These are phyloP conservation scores for Dactylorhiza incarnata DNA, from an alignment of 106 monocot species.

Conservation along the genomic window DNA sequence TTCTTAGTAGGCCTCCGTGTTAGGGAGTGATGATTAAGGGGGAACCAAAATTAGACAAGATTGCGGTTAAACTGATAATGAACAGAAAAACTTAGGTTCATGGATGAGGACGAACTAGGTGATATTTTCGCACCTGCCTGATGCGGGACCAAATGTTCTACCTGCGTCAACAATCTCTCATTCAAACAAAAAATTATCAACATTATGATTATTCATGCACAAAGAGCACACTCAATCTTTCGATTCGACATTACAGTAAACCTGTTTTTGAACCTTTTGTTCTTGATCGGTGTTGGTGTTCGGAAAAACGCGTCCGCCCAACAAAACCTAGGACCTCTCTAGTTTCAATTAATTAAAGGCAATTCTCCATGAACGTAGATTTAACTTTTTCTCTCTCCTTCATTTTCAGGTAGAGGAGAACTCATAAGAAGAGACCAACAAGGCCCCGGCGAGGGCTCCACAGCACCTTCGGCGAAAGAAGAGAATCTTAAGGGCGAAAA, in stretches of 20 bases:
- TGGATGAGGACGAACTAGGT: too few species aligned
- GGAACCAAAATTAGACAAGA: neutral
- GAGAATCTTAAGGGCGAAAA: constrained; percentile 21
- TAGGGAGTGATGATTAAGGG: neutral
- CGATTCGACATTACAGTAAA: neutral
- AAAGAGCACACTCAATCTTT: neutral
- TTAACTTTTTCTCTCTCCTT: neutral
- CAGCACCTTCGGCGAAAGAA: constrained; percentile 1
- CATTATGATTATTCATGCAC: too few species aligned
- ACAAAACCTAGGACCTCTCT: neutral
- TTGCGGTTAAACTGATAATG: neutral
- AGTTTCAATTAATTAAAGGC: neutral
- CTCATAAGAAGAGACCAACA: constrained; percentile 5
- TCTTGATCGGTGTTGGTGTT: too few species aligned
- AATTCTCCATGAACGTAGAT: neutral
- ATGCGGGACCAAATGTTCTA: too few species aligned
- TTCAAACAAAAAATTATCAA: too few species aligned
- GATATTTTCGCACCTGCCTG: too few species aligned
- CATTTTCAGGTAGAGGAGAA: constrained; percentile 32
- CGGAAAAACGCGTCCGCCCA: neutral
- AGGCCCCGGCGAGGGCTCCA: neutral
- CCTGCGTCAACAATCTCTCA: too few species aligned
- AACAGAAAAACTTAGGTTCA: too few species aligned
- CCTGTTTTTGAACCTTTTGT: neutral
- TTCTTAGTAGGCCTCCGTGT: neutral